Evolutionary conservation across 2,329 filamentous ascomycete genomes (phyloP).

Genomic region (Orbilia quercus): DNA sequence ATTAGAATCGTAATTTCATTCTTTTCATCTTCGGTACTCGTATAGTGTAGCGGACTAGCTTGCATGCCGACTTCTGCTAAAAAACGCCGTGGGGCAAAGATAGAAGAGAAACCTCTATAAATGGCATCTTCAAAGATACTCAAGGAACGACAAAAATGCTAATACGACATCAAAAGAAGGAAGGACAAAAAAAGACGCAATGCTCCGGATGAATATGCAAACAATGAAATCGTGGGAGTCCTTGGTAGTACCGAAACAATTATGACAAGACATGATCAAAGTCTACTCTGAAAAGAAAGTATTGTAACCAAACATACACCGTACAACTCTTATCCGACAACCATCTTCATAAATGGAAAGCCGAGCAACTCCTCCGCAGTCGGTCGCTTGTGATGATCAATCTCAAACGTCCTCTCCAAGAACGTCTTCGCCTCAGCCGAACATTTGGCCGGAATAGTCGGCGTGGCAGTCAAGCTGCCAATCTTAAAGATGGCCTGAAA

Average conservation of each 20-base stretch:
- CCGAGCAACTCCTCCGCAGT: slow-evolving; percentile 90
- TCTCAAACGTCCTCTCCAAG: slow-evolving; percentile 88
- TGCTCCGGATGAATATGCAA: slow-evolving; percentile 32
- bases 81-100: background rate
- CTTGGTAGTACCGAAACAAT: slow-evolving; percentile 2
- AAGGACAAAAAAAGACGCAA: slow-evolving; percentile 2
- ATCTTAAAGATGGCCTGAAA: slow-evolving; percentile 99
- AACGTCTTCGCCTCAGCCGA: slow-evolving; percentile 86
- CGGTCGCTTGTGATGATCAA: slow-evolving; percentile 91
- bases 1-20: slow-evolving; percentile 5
- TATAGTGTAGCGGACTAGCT: background rate
- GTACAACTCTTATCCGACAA: slow-evolving; percentile 61
- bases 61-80: slow-evolving; percentile 3
- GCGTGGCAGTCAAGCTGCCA: slow-evolving; percentile 84
- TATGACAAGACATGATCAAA: background rate
- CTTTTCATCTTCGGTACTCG: background rate
- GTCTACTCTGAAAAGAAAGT: slow-evolving; percentile 4
- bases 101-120: background rate
- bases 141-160: slow-evolving; percentile 9
- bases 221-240: slow-evolving; percentile 20
- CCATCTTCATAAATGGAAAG: slow-evolving; percentile 82
- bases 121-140: background rate
- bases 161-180: slow-evolving; percentile 22
- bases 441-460: slow-evolving; percentile 86
- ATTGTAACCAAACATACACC: too few relatives aligned